Evolutionary conservation across 495 filamentous ascomycete genomes (phyloP).

Genomic region (Penicillium crystallinum): DNA sequence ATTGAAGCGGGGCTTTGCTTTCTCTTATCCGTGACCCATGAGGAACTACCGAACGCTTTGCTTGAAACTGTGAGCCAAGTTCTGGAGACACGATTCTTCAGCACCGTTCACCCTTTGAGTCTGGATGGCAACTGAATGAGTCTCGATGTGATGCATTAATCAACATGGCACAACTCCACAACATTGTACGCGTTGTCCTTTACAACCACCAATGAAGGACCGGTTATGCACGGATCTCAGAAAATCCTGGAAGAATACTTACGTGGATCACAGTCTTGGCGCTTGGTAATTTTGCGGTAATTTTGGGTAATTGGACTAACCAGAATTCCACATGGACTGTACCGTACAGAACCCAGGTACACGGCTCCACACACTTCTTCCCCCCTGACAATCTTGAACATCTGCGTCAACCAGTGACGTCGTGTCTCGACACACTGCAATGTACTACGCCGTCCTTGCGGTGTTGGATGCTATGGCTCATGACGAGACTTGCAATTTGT

Average conservation of each 20-base stretch:
- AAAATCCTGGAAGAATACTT: too few species aligned
- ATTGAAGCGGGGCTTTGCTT: constrained; percentile 1
- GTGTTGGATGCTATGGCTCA: too few species aligned
- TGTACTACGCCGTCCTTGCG: too few species aligned
- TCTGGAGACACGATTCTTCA: background rate
- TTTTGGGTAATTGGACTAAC: background rate
- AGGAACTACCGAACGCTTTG: background rate
- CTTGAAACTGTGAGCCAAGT: background rate
- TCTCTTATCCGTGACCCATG: background rate
- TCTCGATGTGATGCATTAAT: background rate
- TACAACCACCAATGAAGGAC: constrained; percentile 15
- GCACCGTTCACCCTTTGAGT: background rate
- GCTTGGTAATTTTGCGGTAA: background rate
- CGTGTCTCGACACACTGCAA: background rate
- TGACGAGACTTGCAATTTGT: background rate
- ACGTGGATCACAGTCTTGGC: constrained; percentile 13
- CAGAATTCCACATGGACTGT: background rate
- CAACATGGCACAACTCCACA: constrained; percentile 6
- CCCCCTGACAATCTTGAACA: constrained; percentile 25
- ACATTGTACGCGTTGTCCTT: constrained; percentile 21
- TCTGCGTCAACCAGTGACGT: constrained; percentile 32
- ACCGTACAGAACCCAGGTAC: too few species aligned
- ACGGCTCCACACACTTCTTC: too few species aligned
- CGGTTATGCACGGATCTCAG: constrained; percentile 21
- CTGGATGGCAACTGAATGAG: background rate